Percentiles rank a stretch among this genome's conserved stretches.
Conservation (phyloP, 2,329 filamentous ascomycete genomes). For the Chrysoporthe deuterocubensis region DNA sequence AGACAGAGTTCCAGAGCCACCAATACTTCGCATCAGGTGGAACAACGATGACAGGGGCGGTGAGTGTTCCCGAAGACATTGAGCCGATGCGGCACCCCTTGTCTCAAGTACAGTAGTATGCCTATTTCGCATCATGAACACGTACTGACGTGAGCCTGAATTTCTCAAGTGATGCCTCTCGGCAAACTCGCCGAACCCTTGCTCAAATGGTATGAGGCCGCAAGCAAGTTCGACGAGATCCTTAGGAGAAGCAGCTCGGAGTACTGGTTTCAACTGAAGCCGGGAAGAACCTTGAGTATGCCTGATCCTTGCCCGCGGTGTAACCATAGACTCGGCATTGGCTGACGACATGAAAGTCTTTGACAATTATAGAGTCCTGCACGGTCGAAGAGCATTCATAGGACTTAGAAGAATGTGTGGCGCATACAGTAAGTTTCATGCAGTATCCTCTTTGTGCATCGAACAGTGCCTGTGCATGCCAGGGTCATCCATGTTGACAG, state of each 20-base stretch:
- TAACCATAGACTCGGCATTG: neutral
- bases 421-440: constrained; percentile 74
- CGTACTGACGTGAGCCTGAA: neutral
- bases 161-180: neutral
- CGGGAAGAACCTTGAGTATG: constrained; percentile 75
- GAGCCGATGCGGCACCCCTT: neutral
- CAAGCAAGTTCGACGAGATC: constrained; percentile 72
- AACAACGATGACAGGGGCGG: constrained; percentile 85
- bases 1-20: neutral
- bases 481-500: constrained; percentile 25
- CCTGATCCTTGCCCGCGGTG: constrained; percentile 37
- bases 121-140: neutral
- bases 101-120: neutral
- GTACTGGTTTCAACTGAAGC: constrained; percentile 80
- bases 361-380: constrained; percentile 93
- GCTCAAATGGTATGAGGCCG: constrained; percentile 77
- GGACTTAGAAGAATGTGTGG: constrained; percentile 89
- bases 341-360: constrained; percentile 63
- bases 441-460: neutral
- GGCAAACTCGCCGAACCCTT: neutral
- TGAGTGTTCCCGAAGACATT: constrained; percentile 11
- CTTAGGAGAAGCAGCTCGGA: constrained; percentile 67
- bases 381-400: constrained; percentile 82
- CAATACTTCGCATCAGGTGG: constrained; percentile 67
- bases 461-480: neutral